Base-by-base conservation (phyloP, 2,329 filamentous ascomycete genomes). In the Hypoxylon sp. region DNA sequence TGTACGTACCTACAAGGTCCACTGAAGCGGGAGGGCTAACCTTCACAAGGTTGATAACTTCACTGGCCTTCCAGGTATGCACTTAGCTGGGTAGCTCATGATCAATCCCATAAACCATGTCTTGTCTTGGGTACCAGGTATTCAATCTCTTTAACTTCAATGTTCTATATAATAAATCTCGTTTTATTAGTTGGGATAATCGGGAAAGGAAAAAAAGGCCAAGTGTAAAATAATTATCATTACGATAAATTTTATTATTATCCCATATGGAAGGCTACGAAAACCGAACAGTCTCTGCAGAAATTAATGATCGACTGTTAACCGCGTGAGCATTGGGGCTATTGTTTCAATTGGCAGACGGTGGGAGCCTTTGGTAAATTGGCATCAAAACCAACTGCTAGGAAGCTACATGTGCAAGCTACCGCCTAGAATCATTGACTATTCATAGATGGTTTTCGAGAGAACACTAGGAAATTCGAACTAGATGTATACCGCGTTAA, bases 1-100 rank as follows among this genome's bases (percentile, higher is more conserved):
- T n/a, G n/a, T 52, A 34, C 25, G 28, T 51, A 60, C 36, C 41
- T 52, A 34, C 25, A 34, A 58, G 63, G 34, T 70, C 64, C 61
- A 67, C 67, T 68, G 58, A 65, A 60, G 65, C 67, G 67, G 64
- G 64, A 68, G 53, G 52, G 56, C 67, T 70, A 70, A 43, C n/a
- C 38, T 43, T 30, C 28, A 5, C 3, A 30, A 30, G 28, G 28
- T 30, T 21, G 38, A 61, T 61, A 58, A 63, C 30, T 58, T 34
- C 50, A 55, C 34, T 19, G 21, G 10, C 25, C 23, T 45, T 46
- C 45, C n/a, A 34, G 46, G 38, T 46, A 30, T 23, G 25, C 28
- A 60, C n/a, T 46, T 62, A 41, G 21, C 7, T 28, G 7, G n/a
- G n/a, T n/a, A n/a, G n/a, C n/a, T n/a, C n/a, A 10, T 30, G 9